Evolutionary conservation across 805 yeast species (phyloP).

Genomic region (Starmerella asiatica): DNA sequence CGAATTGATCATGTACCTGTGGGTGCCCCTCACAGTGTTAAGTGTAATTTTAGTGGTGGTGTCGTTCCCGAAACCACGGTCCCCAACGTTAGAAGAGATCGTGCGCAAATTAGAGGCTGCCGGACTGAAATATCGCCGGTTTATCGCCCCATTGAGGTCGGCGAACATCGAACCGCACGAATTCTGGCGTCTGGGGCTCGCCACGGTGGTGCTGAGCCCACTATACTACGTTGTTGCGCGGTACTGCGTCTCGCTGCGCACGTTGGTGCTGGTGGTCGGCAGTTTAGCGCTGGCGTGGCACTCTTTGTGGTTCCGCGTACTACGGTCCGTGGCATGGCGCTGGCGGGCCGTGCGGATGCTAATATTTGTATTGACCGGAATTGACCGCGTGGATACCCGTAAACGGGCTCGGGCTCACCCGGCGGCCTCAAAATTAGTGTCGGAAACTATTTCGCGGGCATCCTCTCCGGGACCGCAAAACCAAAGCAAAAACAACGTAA

Average conservation of each 20-base stretch:
- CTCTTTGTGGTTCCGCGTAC: slow-evolving; percentile 70
- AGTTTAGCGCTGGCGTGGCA: slow-evolving; percentile 63
- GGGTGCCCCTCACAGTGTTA: slow-evolving; percentile 42
- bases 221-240: slow-evolving; percentile 57
- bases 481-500: slow-evolving; percentile 1
- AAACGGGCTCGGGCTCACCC: slow-evolving; percentile 24
- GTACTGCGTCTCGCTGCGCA: slow-evolving; percentile 58
- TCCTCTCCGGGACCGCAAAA: neutral
- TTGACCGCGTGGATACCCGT: slow-evolving; percentile 23
- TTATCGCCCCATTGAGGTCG: slow-evolving; percentile 66
- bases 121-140: slow-evolving; percentile 59
- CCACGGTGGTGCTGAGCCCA: slow-evolving; percentile 79
- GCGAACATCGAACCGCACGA: slow-evolving; percentile 62
- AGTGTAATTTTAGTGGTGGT: slow-evolving; percentile 12
- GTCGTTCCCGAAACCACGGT: slow-evolving; percentile 29
- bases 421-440: neutral
- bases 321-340: slow-evolving; percentile 76
- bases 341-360: slow-evolving; percentile 54
- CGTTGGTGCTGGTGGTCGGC: slow-evolving; percentile 46
- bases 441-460: neutral
- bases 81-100: slow-evolving; percentile 80
- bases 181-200: slow-evolving; percentile 62
- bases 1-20: slow-evolving; percentile 60
- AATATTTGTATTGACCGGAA: slow-evolving; percentile 74
- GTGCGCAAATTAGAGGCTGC: slow-evolving; percentile 63